Evolutionary conservation across 1,139 yeast genomes (phyloP).

Genomic region (Candida sp.): DNA sequence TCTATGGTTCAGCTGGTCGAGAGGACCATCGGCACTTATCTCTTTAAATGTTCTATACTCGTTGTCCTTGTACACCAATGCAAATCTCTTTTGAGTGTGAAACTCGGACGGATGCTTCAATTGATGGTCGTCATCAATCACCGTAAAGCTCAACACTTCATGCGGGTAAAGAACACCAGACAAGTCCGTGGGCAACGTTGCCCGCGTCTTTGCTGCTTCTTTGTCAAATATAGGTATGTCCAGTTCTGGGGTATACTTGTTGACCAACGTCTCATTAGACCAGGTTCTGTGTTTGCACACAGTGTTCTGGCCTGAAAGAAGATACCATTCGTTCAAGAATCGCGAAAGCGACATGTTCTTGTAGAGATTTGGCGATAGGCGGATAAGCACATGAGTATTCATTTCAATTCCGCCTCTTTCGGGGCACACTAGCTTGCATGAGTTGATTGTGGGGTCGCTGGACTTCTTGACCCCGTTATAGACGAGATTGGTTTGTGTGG

Average conservation of each 20-base stretch:
- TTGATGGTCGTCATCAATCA: conserved; percentile 4
- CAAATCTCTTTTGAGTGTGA: conserved; percentile 23
- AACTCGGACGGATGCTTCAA: neutral
- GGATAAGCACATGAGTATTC: conserved; percentile 23
- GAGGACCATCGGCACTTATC: neutral
- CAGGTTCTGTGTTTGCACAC: conserved; percentile 21
- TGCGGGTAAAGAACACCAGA: conserved; percentile 35
- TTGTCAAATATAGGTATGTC: conserved; percentile 12
- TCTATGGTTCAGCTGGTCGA: neutral
- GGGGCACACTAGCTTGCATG: conserved; percentile 1
- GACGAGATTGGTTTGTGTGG: conserved; percentile 18
- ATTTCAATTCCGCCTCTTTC: conserved; percentile 5
- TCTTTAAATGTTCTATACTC: conserved; percentile 25
- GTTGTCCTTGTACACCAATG: conserved; percentile 29
- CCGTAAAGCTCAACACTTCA: conserved; percentile 21
- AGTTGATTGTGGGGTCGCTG: neutral
- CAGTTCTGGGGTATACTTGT: conserved; percentile 13
- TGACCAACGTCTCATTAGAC: conserved; percentile 21
- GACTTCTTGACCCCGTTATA: conserved; percentile 22
- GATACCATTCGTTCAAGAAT: conserved; percentile 40
- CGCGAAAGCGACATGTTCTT: conserved; percentile 24
- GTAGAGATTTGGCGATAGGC: conserved; percentile 29
- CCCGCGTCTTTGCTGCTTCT: conserved; percentile 18
- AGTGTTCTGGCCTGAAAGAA: conserved; percentile 28
- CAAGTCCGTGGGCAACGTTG: conserved; percentile 30